A percentile compares a stretch with the other conserved stretches of the same genome.
Conservation (phyloP, 1,284 basidiomycete species). For the Malassezia brasiliensis region DNA sequence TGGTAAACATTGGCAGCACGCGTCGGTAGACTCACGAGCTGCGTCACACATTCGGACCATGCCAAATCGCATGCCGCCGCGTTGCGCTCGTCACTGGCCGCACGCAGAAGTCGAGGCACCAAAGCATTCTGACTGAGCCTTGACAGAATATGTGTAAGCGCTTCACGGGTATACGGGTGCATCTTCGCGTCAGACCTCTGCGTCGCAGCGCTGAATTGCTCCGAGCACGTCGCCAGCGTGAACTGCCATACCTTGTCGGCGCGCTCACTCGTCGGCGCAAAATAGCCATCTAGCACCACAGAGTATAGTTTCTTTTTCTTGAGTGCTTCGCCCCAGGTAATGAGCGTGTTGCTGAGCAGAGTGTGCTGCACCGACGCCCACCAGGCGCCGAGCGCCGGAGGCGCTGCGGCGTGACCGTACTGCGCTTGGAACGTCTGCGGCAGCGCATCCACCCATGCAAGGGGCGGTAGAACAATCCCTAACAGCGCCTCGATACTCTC, state of each 20-base stretch:
- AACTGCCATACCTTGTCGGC: conserved; percentile 3
- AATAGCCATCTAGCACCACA: background rate
- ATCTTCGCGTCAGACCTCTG: background rate
- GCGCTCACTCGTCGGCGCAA: background rate
- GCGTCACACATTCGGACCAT: conserved; percentile 5
- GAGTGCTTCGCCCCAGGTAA: conserved; percentile 9
- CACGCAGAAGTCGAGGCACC: background rate
- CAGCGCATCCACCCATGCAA: background rate
- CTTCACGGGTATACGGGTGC: background rate
- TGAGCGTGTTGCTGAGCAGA: conserved; percentile 3
- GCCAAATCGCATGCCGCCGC: background rate
- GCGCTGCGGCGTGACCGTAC: background rate
- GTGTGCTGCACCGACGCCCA: conserved; percentile 14
- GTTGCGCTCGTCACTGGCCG: background rate
- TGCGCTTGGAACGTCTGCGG: background rate
- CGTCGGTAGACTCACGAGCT: conserved; percentile 8
- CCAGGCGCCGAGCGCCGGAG: conserved; percentile 2
- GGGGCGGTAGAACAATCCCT: background rate
- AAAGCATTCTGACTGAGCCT: background rate
- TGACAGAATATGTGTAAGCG: background rate
- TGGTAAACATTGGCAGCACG: conserved; percentile 12
- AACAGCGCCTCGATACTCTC: conserved; percentile 1
- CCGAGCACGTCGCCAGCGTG: conserved; percentile 6
- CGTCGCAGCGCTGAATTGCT: conserved; percentile 5
- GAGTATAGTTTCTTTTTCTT: background rate